Percentiles rank a stretch among this genome's conserved stretches.
Evolutionary conservation across 1,284 basidiomycete species (phyloP).

Genomic region (Sphaerobolus stellatus): DNA sequence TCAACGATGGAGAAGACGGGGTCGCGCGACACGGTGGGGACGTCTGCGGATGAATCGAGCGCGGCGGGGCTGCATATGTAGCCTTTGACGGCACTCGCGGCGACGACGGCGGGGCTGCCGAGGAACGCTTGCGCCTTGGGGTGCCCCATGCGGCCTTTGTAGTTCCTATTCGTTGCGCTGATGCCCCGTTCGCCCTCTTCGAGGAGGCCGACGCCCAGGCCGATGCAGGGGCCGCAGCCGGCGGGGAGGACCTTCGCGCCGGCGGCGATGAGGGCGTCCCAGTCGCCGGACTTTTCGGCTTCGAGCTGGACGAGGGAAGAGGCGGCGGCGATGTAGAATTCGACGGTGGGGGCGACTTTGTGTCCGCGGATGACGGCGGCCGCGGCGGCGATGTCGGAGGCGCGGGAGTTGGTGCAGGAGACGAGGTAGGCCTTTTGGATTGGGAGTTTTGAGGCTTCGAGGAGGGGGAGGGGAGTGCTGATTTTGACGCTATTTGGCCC

Average conservation of each 20-base stretch:
- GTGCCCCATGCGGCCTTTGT: constrained; percentile 97
- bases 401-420: constrained; percentile 96
- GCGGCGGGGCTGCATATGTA: constrained; percentile 86
- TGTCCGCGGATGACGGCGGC: constrained; percentile 85
- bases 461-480: constrained; percentile 83
- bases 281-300: constrained; percentile 83
- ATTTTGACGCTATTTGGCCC: constrained; percentile 98
- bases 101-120: constrained; percentile 94
- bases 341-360: constrained; percentile 86
- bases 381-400: constrained; percentile 91
- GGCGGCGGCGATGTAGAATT: constrained; percentile 97
- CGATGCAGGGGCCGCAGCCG: constrained; percentile 98
- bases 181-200: constrained; percentile 96
- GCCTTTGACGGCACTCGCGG: constrained; percentile 91
- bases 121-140: constrained; percentile 96
- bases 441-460: constrained; percentile 72
- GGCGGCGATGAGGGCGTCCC: constrained; percentile 82
- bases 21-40: constrained; percentile 36
- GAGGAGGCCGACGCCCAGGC: constrained; percentile 88
- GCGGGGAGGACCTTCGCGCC: constrained; percentile 93
- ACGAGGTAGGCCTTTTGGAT: constrained; percentile 99
- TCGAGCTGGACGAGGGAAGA: constrained; percentile 90
- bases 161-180: constrained; percentile 97
- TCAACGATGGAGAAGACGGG: constrained; percentile 59
- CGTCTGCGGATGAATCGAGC: constrained; percentile 60